These are phyloP conservation scores for Morella rubra DNA, from an alignment of 306 rosid species.

Conservation along the genomic window DNA sequence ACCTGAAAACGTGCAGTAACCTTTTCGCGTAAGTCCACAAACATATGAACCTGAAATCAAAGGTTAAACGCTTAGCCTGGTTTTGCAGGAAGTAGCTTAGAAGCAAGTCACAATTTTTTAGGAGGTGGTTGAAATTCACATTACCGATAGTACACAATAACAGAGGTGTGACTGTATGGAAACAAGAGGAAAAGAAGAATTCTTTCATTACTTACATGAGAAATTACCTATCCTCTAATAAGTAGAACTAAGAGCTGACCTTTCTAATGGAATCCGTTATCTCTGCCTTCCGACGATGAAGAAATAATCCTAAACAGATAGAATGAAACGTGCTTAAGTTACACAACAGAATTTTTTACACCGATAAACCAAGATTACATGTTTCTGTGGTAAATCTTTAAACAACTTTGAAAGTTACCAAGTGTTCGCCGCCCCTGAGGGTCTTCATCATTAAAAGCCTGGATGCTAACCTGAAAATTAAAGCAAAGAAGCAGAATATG, in stretches of 20 bases:
- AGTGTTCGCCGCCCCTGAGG: conserved; percentile 92
- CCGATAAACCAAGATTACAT: conserved; percentile 8
- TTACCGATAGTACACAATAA: neutral
- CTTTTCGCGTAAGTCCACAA: conserved; percentile 73
- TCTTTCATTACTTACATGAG: conserved; percentile 10
- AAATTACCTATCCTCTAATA: conserved; percentile 23
- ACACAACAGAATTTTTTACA: conserved; percentile 19
- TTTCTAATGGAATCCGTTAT: conserved; percentile 53
- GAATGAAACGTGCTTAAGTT: conserved; percentile 5
- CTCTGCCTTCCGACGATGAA: conserved; percentile 87
- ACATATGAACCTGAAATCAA: conserved; percentile 74
- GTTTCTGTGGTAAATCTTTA: conserved; percentile 20
- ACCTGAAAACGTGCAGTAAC: conserved; percentile 99
- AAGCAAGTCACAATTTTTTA: neutral
- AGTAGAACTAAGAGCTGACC: conserved; percentile 44
- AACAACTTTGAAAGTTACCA: conserved; percentile 50
- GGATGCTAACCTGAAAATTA: conserved; percentile 79
- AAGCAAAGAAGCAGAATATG: conserved; percentile 32
- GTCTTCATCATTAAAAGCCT: conserved; percentile 96
- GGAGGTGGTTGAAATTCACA: neutral
- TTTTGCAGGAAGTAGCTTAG: neutral
- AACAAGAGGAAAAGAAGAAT: conserved; percentile 4
- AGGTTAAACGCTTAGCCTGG: neutral
- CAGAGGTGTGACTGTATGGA: neutral
- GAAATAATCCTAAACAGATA: conserved; percentile 77